A percentile compares a stretch with the other conserved stretches of the same genome.
Conservation (phyloP, 371 early-diverging fungal genomes). For the Lichtheimia hyalospora region DNA sequence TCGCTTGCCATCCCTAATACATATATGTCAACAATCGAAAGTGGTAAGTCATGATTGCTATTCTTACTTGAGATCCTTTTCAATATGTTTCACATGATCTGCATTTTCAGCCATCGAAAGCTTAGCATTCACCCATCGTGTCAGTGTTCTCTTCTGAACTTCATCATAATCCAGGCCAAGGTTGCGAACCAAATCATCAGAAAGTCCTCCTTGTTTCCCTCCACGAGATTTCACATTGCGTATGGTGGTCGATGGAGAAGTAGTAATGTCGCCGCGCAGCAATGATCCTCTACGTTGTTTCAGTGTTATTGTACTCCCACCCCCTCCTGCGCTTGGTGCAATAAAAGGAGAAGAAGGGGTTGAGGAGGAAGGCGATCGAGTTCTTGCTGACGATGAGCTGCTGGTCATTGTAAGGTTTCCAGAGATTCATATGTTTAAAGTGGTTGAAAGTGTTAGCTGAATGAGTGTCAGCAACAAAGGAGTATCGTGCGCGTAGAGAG, state of each 20-base stretch:
- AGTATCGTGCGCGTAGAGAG: too few relatives aligned
- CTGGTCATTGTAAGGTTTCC: slow-evolving; percentile 2
- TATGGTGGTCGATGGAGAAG: slow-evolving; percentile 2
- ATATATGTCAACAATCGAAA: too few relatives aligned
- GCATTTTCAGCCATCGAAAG: slow-evolving; percentile 40
- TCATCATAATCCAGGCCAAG: slow-evolving; percentile 53
- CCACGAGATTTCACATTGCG: background rate
- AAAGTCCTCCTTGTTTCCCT: too few relatives aligned
- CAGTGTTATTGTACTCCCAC: slow-evolving; percentile 4
- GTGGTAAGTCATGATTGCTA: too few relatives aligned
- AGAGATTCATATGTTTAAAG: too few relatives aligned
- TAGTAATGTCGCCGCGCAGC: background rate
- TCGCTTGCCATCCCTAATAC: slow-evolving; percentile 52
- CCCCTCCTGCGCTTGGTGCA: slow-evolving; percentile 2
- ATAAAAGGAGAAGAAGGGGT: slow-evolving; percentile 10
- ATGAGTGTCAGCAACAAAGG: too few relatives aligned
- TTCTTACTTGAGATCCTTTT: slow-evolving; percentile 54
- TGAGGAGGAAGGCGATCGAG: slow-evolving; percentile 3
- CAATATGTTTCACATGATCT: slow-evolving; percentile 43
- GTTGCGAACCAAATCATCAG: slow-evolving; percentile 38
- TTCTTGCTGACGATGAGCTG: slow-evolving; percentile 8
- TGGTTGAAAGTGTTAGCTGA: too few relatives aligned
- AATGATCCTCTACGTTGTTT: slow-evolving; percentile 7
- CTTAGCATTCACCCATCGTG: slow-evolving; percentile 82
- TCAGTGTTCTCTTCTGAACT: slow-evolving; percentile 78